Conservation (phyloP, 306 rosid genomes). For the Begonia loranthoides region DNA sequence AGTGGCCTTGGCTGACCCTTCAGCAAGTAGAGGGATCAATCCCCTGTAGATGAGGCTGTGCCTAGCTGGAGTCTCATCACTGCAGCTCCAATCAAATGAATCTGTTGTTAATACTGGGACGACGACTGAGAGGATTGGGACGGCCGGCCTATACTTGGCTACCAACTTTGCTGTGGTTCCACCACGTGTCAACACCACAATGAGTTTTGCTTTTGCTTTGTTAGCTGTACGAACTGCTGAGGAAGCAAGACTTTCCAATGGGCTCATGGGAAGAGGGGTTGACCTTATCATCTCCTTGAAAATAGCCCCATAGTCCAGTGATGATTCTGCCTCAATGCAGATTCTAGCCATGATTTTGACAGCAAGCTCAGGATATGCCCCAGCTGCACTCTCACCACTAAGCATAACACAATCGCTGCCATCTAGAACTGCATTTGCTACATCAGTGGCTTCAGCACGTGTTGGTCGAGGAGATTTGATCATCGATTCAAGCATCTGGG, state of each 20-base stretch:
- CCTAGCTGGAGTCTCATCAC: constrained; percentile 76
- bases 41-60: constrained; percentile 85
- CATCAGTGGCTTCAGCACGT: constrained; percentile 42
- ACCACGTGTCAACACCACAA: constrained; percentile 73
- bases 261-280: constrained; percentile 86
- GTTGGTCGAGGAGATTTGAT: constrained; percentile 28
- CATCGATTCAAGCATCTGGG: constrained; percentile 38
- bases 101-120: constrained; percentile 80
- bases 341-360: constrained; percentile 81
- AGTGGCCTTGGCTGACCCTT: constrained; percentile 83
- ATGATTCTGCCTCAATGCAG: constrained; percentile 77
- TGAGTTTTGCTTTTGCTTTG: constrained; percentile 74
- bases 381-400: constrained; percentile 90
- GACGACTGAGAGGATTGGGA: constrained; percentile 70
- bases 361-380: constrained; percentile 75
- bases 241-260: constrained; percentile 83
- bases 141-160: constrained; percentile 81
- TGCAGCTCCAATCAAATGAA: constrained; percentile 76
- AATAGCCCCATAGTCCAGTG: constrained; percentile 67
- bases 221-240: constrained; percentile 79
- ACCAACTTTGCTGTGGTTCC: constrained; percentile 75
- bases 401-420: constrained; percentile 84
- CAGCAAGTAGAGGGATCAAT: constrained; percentile 68
- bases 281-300: constrained; percentile 87
- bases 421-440: constrained; percentile 41